Base-by-base conservation (phyloP, 2,329 filamentous ascomycete species). In the Fusarium drepaniforme region DNA sequence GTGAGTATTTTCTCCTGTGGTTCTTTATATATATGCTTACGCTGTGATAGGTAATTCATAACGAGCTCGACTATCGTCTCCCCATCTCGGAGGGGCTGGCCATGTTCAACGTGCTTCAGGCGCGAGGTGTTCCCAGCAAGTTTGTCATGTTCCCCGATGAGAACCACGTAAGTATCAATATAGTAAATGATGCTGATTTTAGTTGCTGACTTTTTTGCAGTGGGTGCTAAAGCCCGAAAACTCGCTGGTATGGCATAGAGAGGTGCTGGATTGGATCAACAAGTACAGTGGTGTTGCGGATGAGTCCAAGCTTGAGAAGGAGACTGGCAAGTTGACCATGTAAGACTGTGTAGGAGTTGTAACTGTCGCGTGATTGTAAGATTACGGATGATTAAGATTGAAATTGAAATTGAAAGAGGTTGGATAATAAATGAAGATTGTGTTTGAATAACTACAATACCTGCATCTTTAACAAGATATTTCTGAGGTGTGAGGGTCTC, bases 201-300 rank as follows among this genome's bases (percentile, higher is more conserved):
- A 13, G 21, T 57, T 53, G 15, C 64, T 66, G 30, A 78, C 57
- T 7, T 25, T 8, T 12, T 15, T 49, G 33, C 61, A 91, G 90
- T 92, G 94, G 94, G 95, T 98, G 5, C 81, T 98, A 64, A 97
- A 98, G 81, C 94, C 93, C 0, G 96, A 98, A 84, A 98, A 98
- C 82, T 93, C 92, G 5, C 85, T 98, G 21, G 88, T 97, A 23
- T 98, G 97, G 97, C 95, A 98, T 80, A 90, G 90, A 66, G 93
- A 95, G 68, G 95, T 98, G 18, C 81, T 98, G 35, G 90, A 90
- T 66, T 98, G 94, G 91, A 92, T 92, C 73, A 92, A 92, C 77
- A 89, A 91, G 79, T 91, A 90, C 75, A 87, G 87, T 28, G 88
- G 88, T 0, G 79, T 90, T 25, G 76, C 78, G 2, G 76, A 80